A percentile compares a stretch with the other conserved stretches of the same genome.
Evolutionary conservation across 805 yeast genomes (phyloP).

Genomic region (Candida methanosorbosa): DNA sequence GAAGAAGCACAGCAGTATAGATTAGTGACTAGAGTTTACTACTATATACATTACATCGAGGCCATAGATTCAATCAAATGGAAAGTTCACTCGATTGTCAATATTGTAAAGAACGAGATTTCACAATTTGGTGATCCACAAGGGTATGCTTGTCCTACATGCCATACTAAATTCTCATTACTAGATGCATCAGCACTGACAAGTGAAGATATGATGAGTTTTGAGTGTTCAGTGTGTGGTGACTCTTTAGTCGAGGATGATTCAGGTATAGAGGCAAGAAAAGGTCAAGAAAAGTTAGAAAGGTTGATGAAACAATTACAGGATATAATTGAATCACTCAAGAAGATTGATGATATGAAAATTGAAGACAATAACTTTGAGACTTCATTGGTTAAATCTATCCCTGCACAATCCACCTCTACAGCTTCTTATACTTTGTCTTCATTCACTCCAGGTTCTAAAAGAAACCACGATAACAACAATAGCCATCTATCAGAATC

Average conservation of each 20-base stretch:
- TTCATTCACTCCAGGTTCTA: conserved; percentile 23
- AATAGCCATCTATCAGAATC: conserved; percentile 18
- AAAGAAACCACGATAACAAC: conserved; percentile 7
- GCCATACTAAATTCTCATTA: conserved; percentile 74
- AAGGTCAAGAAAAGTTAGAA: conserved; percentile 75
- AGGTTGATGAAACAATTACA: conserved; percentile 82
- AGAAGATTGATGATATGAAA: conserved; percentile 70
- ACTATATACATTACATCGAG: conserved; percentile 73
- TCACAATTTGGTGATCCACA: conserved; percentile 84
- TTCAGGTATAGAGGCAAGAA: conserved; percentile 69
- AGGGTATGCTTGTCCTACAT: conserved; percentile 85
- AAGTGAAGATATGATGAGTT: conserved; percentile 72
- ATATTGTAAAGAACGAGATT: conserved; percentile 69
- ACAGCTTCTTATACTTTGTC: conserved; percentile 63
- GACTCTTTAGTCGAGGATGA: conserved; percentile 79
- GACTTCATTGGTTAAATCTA: conserved; percentile 66
- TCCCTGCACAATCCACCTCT: conserved; percentile 74
- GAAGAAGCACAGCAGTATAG: conserved; percentile 60
- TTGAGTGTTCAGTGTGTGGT: conserved; percentile 79
- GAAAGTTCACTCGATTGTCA: conserved; percentile 87
- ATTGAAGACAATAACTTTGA: conserved; percentile 89
- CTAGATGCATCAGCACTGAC: conserved; percentile 79
- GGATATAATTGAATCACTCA: conserved; percentile 76
- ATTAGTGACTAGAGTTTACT: conserved; percentile 73
- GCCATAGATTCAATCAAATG: conserved; percentile 95